phyloP scores from a whole-genome alignment of 1,139 yeast genomes.

The Taphrina pruni region DNA sequence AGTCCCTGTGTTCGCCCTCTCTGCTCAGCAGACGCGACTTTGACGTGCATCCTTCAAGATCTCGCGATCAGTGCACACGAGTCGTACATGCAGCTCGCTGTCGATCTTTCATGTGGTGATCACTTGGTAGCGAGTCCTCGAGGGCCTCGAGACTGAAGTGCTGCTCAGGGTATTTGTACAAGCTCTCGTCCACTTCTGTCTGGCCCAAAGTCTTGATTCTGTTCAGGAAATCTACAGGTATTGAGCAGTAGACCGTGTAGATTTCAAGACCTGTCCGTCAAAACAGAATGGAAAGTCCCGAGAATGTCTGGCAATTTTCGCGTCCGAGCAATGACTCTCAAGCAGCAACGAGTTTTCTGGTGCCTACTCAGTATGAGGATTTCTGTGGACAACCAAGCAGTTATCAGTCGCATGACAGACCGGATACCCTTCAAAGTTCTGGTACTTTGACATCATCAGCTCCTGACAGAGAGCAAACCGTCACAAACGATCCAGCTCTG shows the following conservation, averaged over 20 bases:
- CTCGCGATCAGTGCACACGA: conserved; percentile 1
- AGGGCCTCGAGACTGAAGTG: background rate
- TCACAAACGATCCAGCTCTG: background rate
- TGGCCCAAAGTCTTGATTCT: too few species aligned
- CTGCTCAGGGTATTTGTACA: too few species aligned
- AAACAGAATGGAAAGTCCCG: background rate
- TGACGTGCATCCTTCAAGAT: background rate
- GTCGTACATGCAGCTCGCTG: background rate
- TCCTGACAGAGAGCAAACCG: background rate
- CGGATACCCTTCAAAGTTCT: conserved; percentile 1
- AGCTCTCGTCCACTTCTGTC: too few species aligned
- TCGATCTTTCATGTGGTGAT: conserved; percentile 9
- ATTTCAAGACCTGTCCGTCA: background rate
- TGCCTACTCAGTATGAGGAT: conserved; percentile 14
- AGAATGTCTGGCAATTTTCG: conserved; percentile 13
- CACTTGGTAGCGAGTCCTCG: background rate
- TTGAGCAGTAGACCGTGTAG: background rate
- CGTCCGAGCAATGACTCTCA: conserved; percentile 7
- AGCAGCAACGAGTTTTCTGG: background rate
- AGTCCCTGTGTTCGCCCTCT: background rate
- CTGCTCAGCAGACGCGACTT: background rate
- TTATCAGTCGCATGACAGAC: background rate
- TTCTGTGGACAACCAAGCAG: background rate
- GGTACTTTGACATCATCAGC: background rate
- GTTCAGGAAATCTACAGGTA: background rate